Evolutionary conservation across 208 protist genomes (phyloP).

Genomic region (Naegleria lovaniensis): DNA sequence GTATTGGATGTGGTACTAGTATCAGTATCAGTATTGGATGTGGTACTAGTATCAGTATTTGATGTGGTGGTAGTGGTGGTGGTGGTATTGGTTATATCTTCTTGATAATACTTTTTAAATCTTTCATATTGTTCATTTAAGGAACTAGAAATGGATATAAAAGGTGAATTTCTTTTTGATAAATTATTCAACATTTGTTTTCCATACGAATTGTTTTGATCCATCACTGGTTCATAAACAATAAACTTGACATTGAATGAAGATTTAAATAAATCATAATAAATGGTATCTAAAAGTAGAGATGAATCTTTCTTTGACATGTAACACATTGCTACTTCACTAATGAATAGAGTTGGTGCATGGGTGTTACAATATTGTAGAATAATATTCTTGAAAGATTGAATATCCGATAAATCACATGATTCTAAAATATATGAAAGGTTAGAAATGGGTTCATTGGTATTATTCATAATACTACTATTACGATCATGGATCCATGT

Average conservation of each 20-base stretch:
- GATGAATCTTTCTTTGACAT: not conserved
- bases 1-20: too few relatives aligned
- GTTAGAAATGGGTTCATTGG: too few relatives aligned
- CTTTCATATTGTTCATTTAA: not conserved
- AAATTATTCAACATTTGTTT: conserved; percentile 9
- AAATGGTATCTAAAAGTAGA: not conserved
- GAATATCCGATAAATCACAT: not conserved
- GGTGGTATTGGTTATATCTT: too few relatives aligned
- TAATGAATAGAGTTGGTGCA: not conserved
- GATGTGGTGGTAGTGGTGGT: too few relatives aligned
- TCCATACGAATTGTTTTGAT: not conserved
- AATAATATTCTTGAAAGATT: not conserved
- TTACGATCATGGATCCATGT: too few relatives aligned
- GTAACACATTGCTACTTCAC: not conserved
- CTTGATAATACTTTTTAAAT: not conserved
- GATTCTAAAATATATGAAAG: not conserved
- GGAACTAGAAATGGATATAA: not conserved
- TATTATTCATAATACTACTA: too few relatives aligned
- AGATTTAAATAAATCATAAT: not conserved
- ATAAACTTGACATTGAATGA: not conserved
- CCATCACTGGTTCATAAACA: not conserved
- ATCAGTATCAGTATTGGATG: too few relatives aligned
- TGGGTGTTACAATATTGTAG: not conserved
- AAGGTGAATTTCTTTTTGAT: not conserved
- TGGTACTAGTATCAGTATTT: too few relatives aligned